phyloP scores from a whole-genome alignment of 2,329 filamentous ascomycete species.

The Claviceps spartinae region DNA sequence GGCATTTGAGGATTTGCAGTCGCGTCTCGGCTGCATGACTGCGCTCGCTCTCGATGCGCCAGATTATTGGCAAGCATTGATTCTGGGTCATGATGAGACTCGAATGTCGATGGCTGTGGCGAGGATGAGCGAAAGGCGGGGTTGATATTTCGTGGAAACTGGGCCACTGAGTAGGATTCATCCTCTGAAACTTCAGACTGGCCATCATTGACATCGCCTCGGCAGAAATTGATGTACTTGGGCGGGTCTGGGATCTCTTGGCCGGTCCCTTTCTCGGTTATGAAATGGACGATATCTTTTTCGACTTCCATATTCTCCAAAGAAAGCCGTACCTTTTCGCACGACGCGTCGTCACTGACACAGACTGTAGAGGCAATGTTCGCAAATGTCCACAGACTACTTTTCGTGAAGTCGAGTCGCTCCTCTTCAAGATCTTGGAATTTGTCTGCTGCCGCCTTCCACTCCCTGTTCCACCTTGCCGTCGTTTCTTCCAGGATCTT shows the following conservation, averaged over 20 bases:
- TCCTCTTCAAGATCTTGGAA: slow-evolving; percentile 99
- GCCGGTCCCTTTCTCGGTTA: slow-evolving; percentile 76
- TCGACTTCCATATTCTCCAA: slow-evolving; percentile 94
- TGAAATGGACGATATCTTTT: slow-evolving; percentile 83
- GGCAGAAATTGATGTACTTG: slow-evolving; percentile 97
- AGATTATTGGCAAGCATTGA: slow-evolving; percentile 58
- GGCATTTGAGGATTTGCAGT: slow-evolving; percentile 36
- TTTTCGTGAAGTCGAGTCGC: slow-evolving; percentile 91
- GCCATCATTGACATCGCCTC: slow-evolving; percentile 70
- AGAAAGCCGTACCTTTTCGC: slow-evolving; percentile 87
- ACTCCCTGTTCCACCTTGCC: slow-evolving; percentile 90
- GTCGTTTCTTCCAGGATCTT: slow-evolving; percentile 94
- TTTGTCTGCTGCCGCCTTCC: slow-evolving; percentile 96
- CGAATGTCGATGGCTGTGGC: slow-evolving; percentile 82
- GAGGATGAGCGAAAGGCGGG: slow-evolving; percentile 92
- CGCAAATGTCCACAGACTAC: slow-evolving; percentile 93
- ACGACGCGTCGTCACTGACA: slow-evolving; percentile 91
- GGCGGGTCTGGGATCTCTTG: slow-evolving; percentile 96
- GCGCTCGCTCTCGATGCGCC: slow-evolving; percentile 38
- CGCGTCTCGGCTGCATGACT: slow-evolving; percentile 34
- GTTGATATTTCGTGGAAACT: slow-evolving; percentile 91
- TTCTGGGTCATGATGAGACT: slow-evolving; percentile 81
- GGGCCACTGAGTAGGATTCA: slow-evolving; percentile 82
- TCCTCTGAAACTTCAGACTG: slow-evolving; percentile 77
- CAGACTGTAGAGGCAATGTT: slow-evolving; percentile 96